These are phyloP conservation scores for Litsea cubeba DNA, from an alignment of 164 flowering plant species.

Conservation along the genomic window DNA sequence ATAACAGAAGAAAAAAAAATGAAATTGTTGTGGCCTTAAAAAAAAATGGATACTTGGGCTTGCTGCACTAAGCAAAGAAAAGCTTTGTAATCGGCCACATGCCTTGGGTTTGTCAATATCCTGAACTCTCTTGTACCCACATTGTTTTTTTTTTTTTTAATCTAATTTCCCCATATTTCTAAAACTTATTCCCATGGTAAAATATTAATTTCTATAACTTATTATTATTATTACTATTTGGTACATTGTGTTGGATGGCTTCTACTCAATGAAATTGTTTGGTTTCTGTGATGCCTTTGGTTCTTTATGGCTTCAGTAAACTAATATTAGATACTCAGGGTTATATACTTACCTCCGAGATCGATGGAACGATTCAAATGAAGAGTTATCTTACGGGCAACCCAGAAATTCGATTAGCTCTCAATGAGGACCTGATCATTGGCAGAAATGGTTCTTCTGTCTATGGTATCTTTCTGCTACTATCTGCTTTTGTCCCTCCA, in stretches of 20 bases:
- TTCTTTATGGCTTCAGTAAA: constrained; percentile 2
- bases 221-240: not conserved
- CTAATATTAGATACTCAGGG: constrained; percentile 50
- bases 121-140: no score
- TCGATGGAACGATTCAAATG: constrained; percentile 98
- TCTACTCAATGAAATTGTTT: not conserved
- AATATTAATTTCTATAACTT: no score
- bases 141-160: no score
- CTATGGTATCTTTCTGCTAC: constrained; percentile 47
- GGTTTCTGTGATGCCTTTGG: not conserved
- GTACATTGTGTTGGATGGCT: not conserved
- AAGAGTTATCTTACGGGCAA: constrained; percentile 94
- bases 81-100: no score
- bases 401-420: constrained; percentile 90
- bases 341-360: constrained; percentile 91
- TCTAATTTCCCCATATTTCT: no score
- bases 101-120: no score
- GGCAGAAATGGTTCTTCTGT: constrained; percentile 68
- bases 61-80: no score
- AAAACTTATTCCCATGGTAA: no score
- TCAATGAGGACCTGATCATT: constrained; percentile 79
- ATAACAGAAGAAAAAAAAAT: no score
- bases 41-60: no score
- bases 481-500: not conserved
- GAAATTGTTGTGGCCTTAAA: no score